Evolutionary conservation across 2,329 filamentous ascomycete species (phyloP), one percentile per base, ranked within the genome.

Genomic region (Tolypocladium sp.): DNA sequence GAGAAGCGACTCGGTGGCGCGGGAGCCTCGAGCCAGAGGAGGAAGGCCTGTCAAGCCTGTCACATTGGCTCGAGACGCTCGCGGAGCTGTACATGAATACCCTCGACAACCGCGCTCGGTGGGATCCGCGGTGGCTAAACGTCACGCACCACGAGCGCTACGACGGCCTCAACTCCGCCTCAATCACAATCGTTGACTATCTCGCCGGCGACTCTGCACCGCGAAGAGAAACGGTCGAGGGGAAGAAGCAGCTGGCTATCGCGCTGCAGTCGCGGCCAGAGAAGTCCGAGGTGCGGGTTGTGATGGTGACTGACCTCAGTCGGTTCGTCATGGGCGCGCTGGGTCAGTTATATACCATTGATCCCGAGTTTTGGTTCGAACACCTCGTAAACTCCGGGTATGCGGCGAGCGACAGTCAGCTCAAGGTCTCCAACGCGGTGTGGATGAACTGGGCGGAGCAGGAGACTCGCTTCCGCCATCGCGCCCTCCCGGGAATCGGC

Each of bases 61-160:
- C 64, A 13, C 67, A 68, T n/a, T 70, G 67, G 66, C 60, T 69
- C 25, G 66, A 70, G 59, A 69, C 67, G 0, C 58, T 69, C 25
- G 67, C 67, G 0, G 68, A 69, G 55, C 38, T 70, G 13, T 69
- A 69, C 44, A 70, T 69, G 68, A 69, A 70, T 38, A 63, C 67
- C 4, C 59, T 69, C 44, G 67, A 67, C 41, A 65, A 68, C 44
- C 62, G 64, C 30, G 67, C 66, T 12, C 62, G 65, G 51, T 68
- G 65, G 64, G 66, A 67, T 44, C 64, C 66, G 8, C 62, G 65
- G 33, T 68, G 66, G 66, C 61, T 68, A 10, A 68, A 65, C n/a
- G 52, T 68, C 15, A 68, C 64, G 9, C 62, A 62, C 15, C 62
- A 64, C 35, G 66, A 67, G 57, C 65, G 63, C 22, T 67, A 63